Conservation (phyloP, 2,329 filamentous ascomycete genomes). For the Parastagonospora nodorum region DNA sequence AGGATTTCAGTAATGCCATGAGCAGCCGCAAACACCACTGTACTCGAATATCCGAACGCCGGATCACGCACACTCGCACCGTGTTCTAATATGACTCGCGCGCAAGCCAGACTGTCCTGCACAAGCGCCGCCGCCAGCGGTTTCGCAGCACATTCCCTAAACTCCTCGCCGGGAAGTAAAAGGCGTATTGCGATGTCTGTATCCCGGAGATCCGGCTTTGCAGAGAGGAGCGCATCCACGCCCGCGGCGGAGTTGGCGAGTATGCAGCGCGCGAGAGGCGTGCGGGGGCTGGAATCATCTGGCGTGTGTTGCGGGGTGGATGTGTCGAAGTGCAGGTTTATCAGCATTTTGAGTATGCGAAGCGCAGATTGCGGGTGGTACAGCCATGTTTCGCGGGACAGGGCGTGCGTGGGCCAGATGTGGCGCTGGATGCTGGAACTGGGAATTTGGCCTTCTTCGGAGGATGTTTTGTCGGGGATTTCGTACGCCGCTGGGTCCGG, state of each 20-base stretch:
- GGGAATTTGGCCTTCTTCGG: slow-evolving; percentile 4
- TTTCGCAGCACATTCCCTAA: not conserved
- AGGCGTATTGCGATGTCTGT: not conserved
- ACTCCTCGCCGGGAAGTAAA: not conserved
- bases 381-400: not conserved
- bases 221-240: not conserved
- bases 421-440: not conserved
- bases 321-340: not conserved
- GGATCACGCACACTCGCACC: not conserved
- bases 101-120: not conserved
- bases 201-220: not conserved
- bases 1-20: not conserved
- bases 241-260: not conserved
- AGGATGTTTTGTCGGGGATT: not conserved
- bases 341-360: not conserved
- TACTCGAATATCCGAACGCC: not conserved
- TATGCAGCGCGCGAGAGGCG: not conserved
- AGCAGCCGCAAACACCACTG: not conserved
- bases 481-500: not conserved
- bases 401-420: not conserved
- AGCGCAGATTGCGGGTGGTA: not conserved
- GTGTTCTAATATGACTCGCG: not conserved
- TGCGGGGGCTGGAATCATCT: slow-evolving; percentile 1
- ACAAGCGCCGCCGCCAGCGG: not conserved
- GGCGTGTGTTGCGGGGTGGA: not conserved